Evolutionary conservation across 306 rosid species (phyloP), one percentile per base, ranked within the genome.

Genomic region (Casuarina equisetifolia): DNA sequence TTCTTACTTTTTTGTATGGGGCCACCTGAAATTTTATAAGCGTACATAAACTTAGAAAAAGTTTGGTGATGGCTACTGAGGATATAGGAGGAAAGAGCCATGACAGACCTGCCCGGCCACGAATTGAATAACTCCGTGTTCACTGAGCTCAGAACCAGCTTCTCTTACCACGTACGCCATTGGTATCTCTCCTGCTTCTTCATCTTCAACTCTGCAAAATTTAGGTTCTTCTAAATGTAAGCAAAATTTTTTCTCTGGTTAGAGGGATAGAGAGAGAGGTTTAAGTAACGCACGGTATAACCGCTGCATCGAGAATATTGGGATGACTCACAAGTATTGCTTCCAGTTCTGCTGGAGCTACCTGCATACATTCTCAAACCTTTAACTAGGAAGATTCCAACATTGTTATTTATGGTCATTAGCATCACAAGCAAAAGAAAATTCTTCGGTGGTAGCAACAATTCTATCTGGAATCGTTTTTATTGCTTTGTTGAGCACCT

Each of bases 311-410:
- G 40, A 90, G 76, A 89, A 94, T 89, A 32, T 79, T 76, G 4
- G 97, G 84, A 78, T 94, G 98, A 62, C 93, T 86, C 74, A 94
- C 73, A 74, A 94, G 90, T 68, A 94, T 42, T 20, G 98, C 90
- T 78, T 94, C 97, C 76, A 94, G 81, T 76, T 94, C 98, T 78
- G 98, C 97, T 13, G 97, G 98, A 83, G 98, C 98, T 63, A 94
- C 94, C 96, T 92, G 85, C 64, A 87, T 45, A 36, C 81, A 68
- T 55, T 71, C 42, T 43, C 17, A 80, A 61, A 78, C 42, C 10
- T 72, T 35, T 48, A 52, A 52, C 57, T 2, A 13, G 13, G 57
- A 52, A 52, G 19, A 52, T 63, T 12, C 1, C 32, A 36, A 44
- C 48, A 25, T 25, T 25, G 32, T 25, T 25, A 25, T 25, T 25